Evolutionary conservation across 2,329 filamentous ascomycete species (phyloP), one percentile per base, ranked within the genome.

Genomic region (Xylaria hypoxylon): DNA sequence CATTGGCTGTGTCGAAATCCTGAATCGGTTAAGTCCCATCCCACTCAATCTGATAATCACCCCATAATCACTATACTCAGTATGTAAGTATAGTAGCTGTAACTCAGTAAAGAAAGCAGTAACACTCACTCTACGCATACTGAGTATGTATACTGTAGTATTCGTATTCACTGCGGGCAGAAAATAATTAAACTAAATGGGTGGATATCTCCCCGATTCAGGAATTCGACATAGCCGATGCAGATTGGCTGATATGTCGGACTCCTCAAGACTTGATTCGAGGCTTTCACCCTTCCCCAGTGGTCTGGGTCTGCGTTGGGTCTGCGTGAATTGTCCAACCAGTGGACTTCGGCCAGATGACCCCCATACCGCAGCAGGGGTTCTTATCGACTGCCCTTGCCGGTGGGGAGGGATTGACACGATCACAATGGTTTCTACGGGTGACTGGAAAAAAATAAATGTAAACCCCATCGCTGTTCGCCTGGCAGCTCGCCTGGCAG

Each of bases 351-450:
- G 45, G 40, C 50, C 19, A 40, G 47, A 38, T 61, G 57, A 65
- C 66, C 66, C 62, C 63, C 63, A 60, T 68, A 59, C 66, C 52
- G 55, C 55, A 59, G 48, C 66, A 62, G 33, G 63, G 63, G 26
- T 66, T 11, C 51, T 60, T 66, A 66, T 60, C 66, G 40, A 55
- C 50, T 31, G 38, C 51, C 53, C 52, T 62, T 59, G 59, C 63
- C 48, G 62, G 61, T 65, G 63, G 53, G 56, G 45, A 35, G 38
- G 59, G 33, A n/a, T 38, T 50, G 58, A 45, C 35, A 51, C n/a
- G 33, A 59, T 38, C 38, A 59, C 28, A 35, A 48, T 31, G 15
- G 22, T 40, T 33, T 59, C 10, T 22, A 40, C 24, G 33, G 22
- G 44, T 28, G 35, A 38, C 10, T 38, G 35, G 35, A 38, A 38